phyloP scores from a whole-genome alignment of 2,329 filamentous ascomycete species.

The Xylariales sp. region DNA sequence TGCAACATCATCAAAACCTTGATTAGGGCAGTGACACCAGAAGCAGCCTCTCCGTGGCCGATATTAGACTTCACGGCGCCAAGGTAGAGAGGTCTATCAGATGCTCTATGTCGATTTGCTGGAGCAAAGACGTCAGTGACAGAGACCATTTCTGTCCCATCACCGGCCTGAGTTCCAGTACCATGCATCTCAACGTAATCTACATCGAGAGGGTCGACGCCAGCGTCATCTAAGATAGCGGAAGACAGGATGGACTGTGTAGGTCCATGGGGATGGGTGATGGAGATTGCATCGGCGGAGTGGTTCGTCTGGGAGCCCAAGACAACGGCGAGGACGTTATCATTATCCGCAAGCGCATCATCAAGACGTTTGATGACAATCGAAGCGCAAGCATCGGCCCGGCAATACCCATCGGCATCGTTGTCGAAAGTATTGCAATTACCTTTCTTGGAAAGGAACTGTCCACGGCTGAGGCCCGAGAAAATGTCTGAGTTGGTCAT shows the following conservation, averaged over 20 bases:
- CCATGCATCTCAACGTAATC: constrained; percentile 88
- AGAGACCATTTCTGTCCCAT: constrained; percentile 76
- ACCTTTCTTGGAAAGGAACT: constrained; percentile 73
- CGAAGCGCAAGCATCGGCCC: constrained; percentile 70
- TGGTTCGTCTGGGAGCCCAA: constrained; percentile 74
- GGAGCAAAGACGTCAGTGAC: constrained; percentile 56
- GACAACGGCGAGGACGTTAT: constrained; percentile 73
- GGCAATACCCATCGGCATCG: constrained; percentile 76
- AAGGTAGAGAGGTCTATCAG: constrained; percentile 51
- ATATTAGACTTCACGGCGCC: constrained; percentile 63
- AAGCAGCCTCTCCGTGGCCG: constrained; percentile 58
- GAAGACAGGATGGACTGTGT: constrained; percentile 70
- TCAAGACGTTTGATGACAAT: constrained; percentile 76
- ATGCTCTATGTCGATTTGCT: constrained; percentile 38
- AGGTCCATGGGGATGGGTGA: constrained; percentile 76
- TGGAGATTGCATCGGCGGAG: constrained; percentile 74
- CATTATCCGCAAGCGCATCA: constrained; percentile 71
- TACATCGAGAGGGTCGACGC: constrained; percentile 70
- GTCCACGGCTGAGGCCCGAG: constrained; percentile 67
- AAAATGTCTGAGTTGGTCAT: constrained; percentile 80
- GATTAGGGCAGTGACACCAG: constrained; percentile 56
- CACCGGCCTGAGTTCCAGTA: constrained; percentile 81
- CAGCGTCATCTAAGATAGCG: constrained; percentile 65
- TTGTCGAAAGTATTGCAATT: constrained; percentile 79
- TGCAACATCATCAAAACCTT: constrained; percentile 64